Evolutionary conservation across 768 basidiomycete species (phyloP).

Genomic region (Phlebiopsis gigantea): DNA sequence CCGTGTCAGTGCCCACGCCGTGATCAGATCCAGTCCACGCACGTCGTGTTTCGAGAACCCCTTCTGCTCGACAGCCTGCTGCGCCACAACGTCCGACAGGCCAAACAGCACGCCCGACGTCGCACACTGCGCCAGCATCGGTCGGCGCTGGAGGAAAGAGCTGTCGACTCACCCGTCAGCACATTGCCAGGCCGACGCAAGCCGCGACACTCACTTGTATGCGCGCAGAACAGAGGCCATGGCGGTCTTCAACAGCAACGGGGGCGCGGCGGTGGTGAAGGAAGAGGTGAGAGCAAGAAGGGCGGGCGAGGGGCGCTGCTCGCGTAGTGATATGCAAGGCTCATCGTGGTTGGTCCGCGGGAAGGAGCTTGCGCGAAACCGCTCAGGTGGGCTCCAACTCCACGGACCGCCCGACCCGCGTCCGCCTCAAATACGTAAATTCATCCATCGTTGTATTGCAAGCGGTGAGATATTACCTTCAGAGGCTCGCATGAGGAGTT

Average conservation of each 20-base stretch:
- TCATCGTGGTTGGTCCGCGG: conserved; percentile 1
- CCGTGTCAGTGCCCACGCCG: not conserved
- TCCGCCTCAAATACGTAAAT: not conserved
- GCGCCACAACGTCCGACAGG: conserved; percentile 76
- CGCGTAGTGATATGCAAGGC: not conserved
- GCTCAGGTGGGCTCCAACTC: not conserved
- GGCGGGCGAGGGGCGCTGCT: not conserved
- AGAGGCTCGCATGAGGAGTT: not conserved
- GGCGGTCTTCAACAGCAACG: not conserved
- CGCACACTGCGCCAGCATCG: conserved; percentile 56
- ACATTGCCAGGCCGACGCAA: not conserved
- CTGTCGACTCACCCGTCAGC: conserved; percentile 28
- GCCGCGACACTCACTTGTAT: conserved; percentile 19
- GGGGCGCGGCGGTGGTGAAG: not conserved
- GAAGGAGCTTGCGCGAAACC: conserved; percentile 3
- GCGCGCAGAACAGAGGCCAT: conserved; percentile 18
- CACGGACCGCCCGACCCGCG: not conserved
- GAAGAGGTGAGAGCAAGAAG: not conserved
- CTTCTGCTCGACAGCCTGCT: conserved; percentile 74
- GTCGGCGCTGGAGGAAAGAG: conserved; percentile 53
- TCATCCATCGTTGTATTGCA: too few species aligned
- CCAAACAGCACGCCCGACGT: conserved; percentile 69
- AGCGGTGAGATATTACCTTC: not conserved
- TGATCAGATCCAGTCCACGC: conserved; percentile 20
- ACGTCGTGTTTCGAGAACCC: conserved; percentile 71